A percentile compares a stretch with the other conserved stretches of the same genome.
These are phyloP conservation scores for Rhodosporidiobolus sp. DNA, from an alignment of 768 basidiomycete species.

Conservation along the genomic window DNA sequence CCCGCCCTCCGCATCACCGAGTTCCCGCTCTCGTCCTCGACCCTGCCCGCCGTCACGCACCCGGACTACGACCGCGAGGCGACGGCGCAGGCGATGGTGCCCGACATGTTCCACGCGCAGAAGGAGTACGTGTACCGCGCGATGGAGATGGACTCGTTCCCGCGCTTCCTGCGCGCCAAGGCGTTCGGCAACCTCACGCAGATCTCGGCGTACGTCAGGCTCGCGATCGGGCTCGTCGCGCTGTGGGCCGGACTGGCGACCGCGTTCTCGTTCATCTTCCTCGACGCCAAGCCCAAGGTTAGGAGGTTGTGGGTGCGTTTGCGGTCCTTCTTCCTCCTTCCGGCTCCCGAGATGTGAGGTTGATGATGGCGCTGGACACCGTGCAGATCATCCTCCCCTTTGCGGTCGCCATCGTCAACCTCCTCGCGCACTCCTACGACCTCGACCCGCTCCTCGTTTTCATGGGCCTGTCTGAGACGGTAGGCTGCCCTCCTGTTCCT, in stretches of 20 bases:
- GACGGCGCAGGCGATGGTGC: conserved; percentile 73
- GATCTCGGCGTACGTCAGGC: conserved; percentile 76
- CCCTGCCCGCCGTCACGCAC: conserved; percentile 62
- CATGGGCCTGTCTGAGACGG: conserved; percentile 84
- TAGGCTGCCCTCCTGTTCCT: conserved; percentile 2
- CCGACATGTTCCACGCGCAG: conserved; percentile 95
- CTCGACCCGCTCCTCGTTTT: conserved; percentile 94
- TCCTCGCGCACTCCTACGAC: conserved; percentile 94
- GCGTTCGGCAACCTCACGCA: conserved; percentile 98
- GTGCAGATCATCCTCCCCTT: conserved; percentile 94
- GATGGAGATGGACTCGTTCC: conserved; percentile 50
- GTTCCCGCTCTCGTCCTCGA: conserved; percentile 75
- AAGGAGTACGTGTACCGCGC: conserved; percentile 60
- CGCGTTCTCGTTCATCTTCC: conserved; percentile 86
- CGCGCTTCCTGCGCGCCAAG: conserved; percentile 86
- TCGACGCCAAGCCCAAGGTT: conserved; percentile 87
- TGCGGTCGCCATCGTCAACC: conserved; percentile 78
- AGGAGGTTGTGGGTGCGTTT: conserved; percentile 87
- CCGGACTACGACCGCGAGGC: conserved; percentile 58
- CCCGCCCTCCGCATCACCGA: conserved; percentile 83
- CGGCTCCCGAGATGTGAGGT: neutral
- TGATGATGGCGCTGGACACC: no score
- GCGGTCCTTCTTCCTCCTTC: neutral
- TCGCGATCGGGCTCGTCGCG: conserved; percentile 75
- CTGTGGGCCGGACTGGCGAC: conserved; percentile 94